Conservation (phyloP, 805 yeast species). For the Teunomyces aglyptinius region DNA sequence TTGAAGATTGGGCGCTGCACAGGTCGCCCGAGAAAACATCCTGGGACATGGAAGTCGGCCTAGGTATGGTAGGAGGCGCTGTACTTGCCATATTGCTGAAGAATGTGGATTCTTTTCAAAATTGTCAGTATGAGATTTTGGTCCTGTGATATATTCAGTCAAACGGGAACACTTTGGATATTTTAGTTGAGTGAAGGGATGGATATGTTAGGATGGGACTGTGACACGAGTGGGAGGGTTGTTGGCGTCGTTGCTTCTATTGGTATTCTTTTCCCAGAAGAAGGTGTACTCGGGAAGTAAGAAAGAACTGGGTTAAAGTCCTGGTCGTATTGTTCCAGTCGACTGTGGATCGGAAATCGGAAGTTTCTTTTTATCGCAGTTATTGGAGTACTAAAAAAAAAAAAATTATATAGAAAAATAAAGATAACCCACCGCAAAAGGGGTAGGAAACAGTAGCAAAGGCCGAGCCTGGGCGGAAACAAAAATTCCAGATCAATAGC, state of each 20-base stretch:
- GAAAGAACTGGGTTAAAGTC: background rate
- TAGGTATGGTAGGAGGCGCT: background rate
- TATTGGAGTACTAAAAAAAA: background rate
- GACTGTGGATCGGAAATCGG: background rate
- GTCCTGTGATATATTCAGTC: background rate
- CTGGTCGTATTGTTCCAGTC: background rate
- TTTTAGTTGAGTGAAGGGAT: no score
- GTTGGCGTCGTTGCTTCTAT: background rate
- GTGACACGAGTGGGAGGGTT: background rate
- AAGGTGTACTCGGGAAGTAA: background rate
- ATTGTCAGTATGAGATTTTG: background rate
- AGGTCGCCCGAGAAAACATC: conserved; percentile 7
- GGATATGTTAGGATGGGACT: background rate
- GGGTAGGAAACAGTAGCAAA: background rate
- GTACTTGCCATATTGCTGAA: background rate
- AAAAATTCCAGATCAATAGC: background rate
- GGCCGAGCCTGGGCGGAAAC: no score
- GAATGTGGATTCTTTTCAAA: background rate
- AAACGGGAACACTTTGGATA: no score
- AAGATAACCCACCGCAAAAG: background rate
- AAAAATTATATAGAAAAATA: background rate
- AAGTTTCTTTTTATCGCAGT: conserved; percentile 1
- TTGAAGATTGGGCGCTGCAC: conserved; percentile 4
- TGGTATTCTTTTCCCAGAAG: background rate
- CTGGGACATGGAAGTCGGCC: conserved; percentile 1